A percentile compares a stretch with the other conserved stretches of the same genome.
Evolutionary conservation across 495 filamentous ascomycete genomes (phyloP).

Genomic region (Penicillium salamii): DNA sequence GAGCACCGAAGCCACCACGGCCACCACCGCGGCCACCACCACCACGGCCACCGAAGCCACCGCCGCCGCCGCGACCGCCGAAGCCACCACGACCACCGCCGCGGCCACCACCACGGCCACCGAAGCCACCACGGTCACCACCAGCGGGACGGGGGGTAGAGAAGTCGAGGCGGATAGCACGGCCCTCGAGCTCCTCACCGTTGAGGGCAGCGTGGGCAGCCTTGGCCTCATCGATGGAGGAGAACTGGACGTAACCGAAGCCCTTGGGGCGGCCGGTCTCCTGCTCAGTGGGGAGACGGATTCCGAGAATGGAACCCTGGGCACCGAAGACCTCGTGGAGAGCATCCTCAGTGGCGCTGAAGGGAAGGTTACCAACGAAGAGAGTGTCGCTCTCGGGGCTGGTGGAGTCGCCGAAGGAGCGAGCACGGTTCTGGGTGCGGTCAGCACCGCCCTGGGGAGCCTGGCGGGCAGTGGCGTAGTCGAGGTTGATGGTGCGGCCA

Average conservation of each 20-base stretch:
- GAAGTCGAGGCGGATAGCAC: slow-evolving; percentile 85
- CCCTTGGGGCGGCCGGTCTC: slow-evolving; percentile 88
- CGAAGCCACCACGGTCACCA: slow-evolving; percentile 46
- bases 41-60: slow-evolving; percentile 49
- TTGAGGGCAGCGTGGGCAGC: slow-evolving; percentile 69
- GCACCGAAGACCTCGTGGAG: slow-evolving; percentile 73
- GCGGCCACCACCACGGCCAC: slow-evolving; percentile 52
- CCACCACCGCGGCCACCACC: slow-evolving; percentile 53
- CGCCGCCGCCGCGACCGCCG: slow-evolving; percentile 50
- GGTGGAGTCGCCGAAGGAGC: slow-evolving; percentile 75
- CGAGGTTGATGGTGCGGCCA: slow-evolving; percentile 82
- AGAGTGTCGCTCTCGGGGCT: slow-evolving; percentile 79
- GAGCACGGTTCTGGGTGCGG: slow-evolving; percentile 65
- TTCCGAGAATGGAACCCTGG: slow-evolving; percentile 66
- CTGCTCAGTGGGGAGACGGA: slow-evolving; percentile 86
- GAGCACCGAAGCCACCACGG: slow-evolving; percentile 52
- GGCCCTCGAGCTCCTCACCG: slow-evolving; percentile 73
- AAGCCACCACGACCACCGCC: slow-evolving; percentile 53
- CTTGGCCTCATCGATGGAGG: slow-evolving; percentile 81
- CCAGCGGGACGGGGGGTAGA: slow-evolving; percentile 67
- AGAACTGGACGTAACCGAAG: slow-evolving; percentile 89
- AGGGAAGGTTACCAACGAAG: slow-evolving; percentile 90
- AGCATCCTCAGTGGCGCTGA: slow-evolving; percentile 74
- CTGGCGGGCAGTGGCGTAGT: slow-evolving; percentile 74
- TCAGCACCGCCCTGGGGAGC: slow-evolving; percentile 48